Evolutionary conservation across 140 eudicot genomes (phyloP), one percentile per base, ranked within the genome.

Genomic region (Stevia rebaudiana): DNA sequence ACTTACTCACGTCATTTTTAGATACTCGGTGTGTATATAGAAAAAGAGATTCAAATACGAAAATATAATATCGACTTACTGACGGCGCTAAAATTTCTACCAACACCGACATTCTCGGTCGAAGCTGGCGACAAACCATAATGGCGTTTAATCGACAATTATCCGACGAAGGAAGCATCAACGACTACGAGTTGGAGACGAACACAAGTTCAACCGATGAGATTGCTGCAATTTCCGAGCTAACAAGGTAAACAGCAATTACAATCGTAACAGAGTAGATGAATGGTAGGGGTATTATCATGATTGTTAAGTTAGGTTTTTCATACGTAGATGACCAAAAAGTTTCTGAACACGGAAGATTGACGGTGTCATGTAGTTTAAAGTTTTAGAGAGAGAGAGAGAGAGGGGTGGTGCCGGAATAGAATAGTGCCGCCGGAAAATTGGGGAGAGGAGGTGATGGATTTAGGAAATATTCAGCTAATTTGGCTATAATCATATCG

Each of bases 231-330:
- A 4, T 30, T 48, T 57, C 58, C 74, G 17, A 41, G 28, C 25
- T 58, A 58, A 43, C 51, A 44, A 58, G 75, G 76, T 71, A 71
- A 67, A 28, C 33, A 28, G n/a, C n/a, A n/a, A n/a, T n/a, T n/a
- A n/a, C n/a, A n/a, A n/a, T 10, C 8, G 8, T 35, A 35, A 35
- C 40, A 5, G n/a, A 37, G 42, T 37, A 37, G 4, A 33, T 33
- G n/a, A 33, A 37, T 3, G 13, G 42, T 37, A 37, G 42, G 12
- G 8, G 42, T 35, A 35, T 5, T 35, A 8, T 37, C n/a, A n/a
- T 0, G 1, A 37, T 7, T 35, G 42, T 37, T 37, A 9, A 7
- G 12, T 37, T 37, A 33, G 6, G 6, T 33, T 33, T 33, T 33
- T 33, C 37, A 33, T 6, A 33, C 6, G 42, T 37, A 37, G 11